A percentile compares a stretch with the other conserved stretches of the same genome.
phyloP scores from a whole-genome alignment of 2,329 filamentous ascomycete genomes.

The Plenodomus tracheiphilus region DNA sequence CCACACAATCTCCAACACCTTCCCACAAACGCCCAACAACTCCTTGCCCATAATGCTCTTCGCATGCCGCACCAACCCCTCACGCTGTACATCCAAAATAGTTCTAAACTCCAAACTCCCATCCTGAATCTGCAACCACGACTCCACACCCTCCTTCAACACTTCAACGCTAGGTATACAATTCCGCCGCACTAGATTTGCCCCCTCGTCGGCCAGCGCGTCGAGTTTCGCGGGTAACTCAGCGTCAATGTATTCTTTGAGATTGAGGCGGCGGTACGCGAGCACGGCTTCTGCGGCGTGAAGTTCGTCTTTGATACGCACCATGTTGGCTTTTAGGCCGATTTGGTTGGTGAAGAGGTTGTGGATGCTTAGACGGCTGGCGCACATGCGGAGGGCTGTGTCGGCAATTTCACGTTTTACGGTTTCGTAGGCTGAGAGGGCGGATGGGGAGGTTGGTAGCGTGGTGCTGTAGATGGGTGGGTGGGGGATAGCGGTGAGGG shows the following conservation, averaged over 20 bases:
- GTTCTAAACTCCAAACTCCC: slow-evolving; percentile 4
- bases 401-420: slow-evolving; percentile 1
- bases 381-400: slow-evolving; percentile 11
- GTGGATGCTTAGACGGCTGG: slow-evolving; percentile 4
- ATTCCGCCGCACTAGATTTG: slow-evolving; percentile 1
- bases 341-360: slow-evolving; percentile 1
- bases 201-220: slow-evolving; percentile 7
- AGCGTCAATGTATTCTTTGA: neutral
- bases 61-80: slow-evolving; percentile 10
- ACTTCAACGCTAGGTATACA: neutral
- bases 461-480: neutral
- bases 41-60: slow-evolving; percentile 8
- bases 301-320: slow-evolving; percentile 4
- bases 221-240: neutral
- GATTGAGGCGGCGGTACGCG: neutral
- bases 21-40: neutral
- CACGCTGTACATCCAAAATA: slow-evolving; percentile 17
- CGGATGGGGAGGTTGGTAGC: neutral
- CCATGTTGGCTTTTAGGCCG: slow-evolving; percentile 9
- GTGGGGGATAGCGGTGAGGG: neutral
- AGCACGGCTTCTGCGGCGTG: slow-evolving; percentile 6
- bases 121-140: slow-evolving; percentile 11
- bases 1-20: slow-evolving; percentile 12
- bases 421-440: slow-evolving; percentile 5
- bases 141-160: slow-evolving; percentile 5